phyloP scores from a whole-genome alignment of 2,329 filamentous ascomycete genomes.

The Tolypocladium paradoxum region DNA sequence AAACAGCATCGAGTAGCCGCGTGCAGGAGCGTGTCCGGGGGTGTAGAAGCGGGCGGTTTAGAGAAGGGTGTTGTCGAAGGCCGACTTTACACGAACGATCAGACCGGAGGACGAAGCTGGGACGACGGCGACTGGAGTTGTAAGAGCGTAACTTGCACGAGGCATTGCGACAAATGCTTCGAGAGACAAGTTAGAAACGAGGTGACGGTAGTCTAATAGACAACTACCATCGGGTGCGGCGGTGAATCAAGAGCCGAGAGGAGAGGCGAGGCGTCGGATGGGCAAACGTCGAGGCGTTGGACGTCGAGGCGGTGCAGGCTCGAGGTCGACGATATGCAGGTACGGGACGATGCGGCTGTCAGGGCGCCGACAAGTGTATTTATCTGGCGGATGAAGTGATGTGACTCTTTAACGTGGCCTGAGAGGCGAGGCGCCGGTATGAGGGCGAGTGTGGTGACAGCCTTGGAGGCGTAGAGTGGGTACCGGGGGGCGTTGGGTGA shows the following conservation, averaged over 20 bases:
- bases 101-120: slow-evolving; percentile 49
- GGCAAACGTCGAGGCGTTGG: background rate
- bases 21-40: slow-evolving; percentile 28
- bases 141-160: slow-evolving; percentile 38
- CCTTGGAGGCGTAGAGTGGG: slow-evolving; percentile 11
- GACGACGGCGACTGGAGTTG: slow-evolving; percentile 53
- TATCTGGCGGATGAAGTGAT: slow-evolving; percentile 17
- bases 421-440: slow-evolving; percentile 18
- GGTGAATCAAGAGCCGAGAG: background rate
- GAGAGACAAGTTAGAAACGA: slow-evolving; percentile 11
- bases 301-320: background rate
- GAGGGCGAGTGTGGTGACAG: slow-evolving; percentile 9
- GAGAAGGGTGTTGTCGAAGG: slow-evolving; percentile 26
- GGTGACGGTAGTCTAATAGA: slow-evolving; percentile 14
- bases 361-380: slow-evolving; percentile 15
- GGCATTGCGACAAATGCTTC: slow-evolving; percentile 41
- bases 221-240: slow-evolving; percentile 3
- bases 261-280: background rate
- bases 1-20: slow-evolving; percentile 23
- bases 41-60: slow-evolving; percentile 29
- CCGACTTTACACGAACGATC: slow-evolving; percentile 43
- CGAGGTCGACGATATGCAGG: slow-evolving; percentile 16
- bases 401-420: slow-evolving; percentile 25
- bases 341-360: slow-evolving; percentile 13
- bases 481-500: slow-evolving; percentile 13